Percentiles rank a stretch among this genome's conserved stretches.
Conservation (phyloP, 164 flowering plant genomes). For the Chloranthus sessilifolius region DNA sequence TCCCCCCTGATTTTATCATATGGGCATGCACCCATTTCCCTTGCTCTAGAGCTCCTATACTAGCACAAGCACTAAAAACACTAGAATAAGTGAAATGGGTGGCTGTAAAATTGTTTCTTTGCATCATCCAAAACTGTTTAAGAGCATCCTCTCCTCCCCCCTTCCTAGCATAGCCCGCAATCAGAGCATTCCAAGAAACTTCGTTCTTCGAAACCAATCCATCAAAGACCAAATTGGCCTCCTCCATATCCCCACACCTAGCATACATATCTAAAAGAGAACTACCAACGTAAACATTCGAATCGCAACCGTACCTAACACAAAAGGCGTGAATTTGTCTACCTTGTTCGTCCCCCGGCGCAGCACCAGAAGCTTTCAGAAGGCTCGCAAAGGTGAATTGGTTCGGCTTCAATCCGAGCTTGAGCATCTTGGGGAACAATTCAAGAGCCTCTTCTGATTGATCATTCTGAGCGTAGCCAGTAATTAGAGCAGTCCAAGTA, state of each 20-base stretch:
- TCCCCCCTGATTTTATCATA: constrained; percentile 50
- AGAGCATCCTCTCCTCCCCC: constrained; percentile 46
- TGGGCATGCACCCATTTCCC: constrained; percentile 73
- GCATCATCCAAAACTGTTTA: constrained; percentile 42
- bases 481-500: constrained; percentile 58
- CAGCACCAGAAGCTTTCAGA: constrained; percentile 44
- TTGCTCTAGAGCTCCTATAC: constrained; percentile 57
- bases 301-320: constrained; percentile 38
- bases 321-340: constrained; percentile 49
- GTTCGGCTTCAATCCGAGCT: constrained; percentile 42
- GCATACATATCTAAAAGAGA: constrained; percentile 66
- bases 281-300: constrained; percentile 52
- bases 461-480: constrained; percentile 53
- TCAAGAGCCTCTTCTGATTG: constrained; percentile 35
- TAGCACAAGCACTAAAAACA: constrained; percentile 46
- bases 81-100: constrained; percentile 62
- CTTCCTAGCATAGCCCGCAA: constrained; percentile 67
- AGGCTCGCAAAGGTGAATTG: constrained; percentile 59
- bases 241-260: constrained; percentile 42
- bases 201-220: constrained; percentile 42
- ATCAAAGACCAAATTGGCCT: constrained; percentile 40
- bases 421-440: constrained; percentile 47
- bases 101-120: constrained; percentile 34
- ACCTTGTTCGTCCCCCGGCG: constrained; percentile 22
- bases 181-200: constrained; percentile 79